phyloP scores from a whole-genome alignment of 352 stramenopile species.

The Phytopythium delawarense region DNA sequence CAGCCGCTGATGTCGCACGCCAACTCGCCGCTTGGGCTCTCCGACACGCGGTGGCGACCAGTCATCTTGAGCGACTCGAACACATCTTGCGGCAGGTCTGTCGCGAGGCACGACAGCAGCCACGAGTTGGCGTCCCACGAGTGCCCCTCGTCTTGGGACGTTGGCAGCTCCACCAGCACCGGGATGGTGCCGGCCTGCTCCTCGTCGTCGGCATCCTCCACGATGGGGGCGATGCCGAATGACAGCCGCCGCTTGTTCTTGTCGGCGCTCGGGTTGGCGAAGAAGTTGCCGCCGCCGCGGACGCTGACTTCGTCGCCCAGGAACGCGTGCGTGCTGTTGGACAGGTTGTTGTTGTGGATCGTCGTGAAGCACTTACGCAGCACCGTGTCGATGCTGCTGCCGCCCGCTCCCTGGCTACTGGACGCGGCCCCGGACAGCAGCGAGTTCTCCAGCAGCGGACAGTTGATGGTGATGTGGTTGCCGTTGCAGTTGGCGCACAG shows the following conservation, averaged over 20 bases:
- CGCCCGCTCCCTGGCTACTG: background rate
- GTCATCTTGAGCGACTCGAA: slow-evolving; percentile 33
- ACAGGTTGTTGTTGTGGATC: slow-evolving; percentile 82
- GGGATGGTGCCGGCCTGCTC: slow-evolving; percentile 28
- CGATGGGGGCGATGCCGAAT: slow-evolving; percentile 73
- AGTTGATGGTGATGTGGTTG: slow-evolving; percentile 81
- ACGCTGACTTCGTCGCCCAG: slow-evolving; percentile 85
- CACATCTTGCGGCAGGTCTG: slow-evolving; percentile 54
- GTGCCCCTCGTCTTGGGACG: slow-evolving; percentile 15
- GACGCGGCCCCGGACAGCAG: slow-evolving; percentile 18
- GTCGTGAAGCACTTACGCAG: slow-evolving; percentile 86
- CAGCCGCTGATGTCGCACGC: slow-evolving; percentile 26
- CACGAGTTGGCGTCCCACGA: slow-evolving; percentile 57
- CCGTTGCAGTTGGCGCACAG: slow-evolving; percentile 76
- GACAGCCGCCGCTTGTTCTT: slow-evolving; percentile 30
- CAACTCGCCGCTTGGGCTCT: slow-evolving; percentile 7
- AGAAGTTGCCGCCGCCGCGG: slow-evolving; percentile 51
- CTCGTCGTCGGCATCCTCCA: slow-evolving; percentile 34
- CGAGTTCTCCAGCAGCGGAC: slow-evolving; percentile 59
- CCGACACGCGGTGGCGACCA: background rate
- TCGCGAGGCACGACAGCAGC: slow-evolving; percentile 63
- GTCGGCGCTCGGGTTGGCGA: background rate
- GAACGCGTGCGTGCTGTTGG: slow-evolving; percentile 83
- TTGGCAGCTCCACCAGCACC: slow-evolving; percentile 35
- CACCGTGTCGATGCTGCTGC: slow-evolving; percentile 52